Base-by-base conservation (phyloP, 257 asterid species). In the Primulina huaijiensis region DNA sequence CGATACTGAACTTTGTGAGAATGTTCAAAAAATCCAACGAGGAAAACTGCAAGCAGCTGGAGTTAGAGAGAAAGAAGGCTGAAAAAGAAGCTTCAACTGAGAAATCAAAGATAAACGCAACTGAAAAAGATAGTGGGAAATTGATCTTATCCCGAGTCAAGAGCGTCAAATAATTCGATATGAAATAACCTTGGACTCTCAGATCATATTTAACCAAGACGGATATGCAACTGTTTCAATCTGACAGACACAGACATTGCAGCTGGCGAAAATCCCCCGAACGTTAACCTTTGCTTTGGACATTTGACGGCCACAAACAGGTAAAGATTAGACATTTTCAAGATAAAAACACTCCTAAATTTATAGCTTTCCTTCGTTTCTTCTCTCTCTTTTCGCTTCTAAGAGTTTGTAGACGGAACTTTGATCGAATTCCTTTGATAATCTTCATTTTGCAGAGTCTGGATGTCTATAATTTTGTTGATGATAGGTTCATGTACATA, bases 31-130 rank as follows among this genome's bases (percentile, higher is more conserved):
- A 79, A 85, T 79, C 95, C 62, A 87, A 86, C 1, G 92, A 86
- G 69, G 98, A 92, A 66, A 92, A 89, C 78, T 87, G 90, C 83
- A 92, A 92, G 89, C 96, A 86, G 83, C 65, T 85, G 70, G 98
- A 89, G 78, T 70, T 75, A 3, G 97, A 92, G 77, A 87, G 68
- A 71, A 92, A 85, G 92, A 92, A 92, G 82, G 96, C 96, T 59
- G 97, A 88, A 83, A 92, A 89, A 79, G 96, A 89, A 86, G 93
- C 86, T 66, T 76, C 88, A 53, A 60, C 79, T 19, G 95, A 80
- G 79, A 80, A 73, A 75, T 61, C 35, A 73, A 85, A 84, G 84
- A 69, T 72, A 60, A 77, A 84, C 55, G 75, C 80, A 75, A 57
- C 89, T 12, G 67, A 59, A 35, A 77, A 70, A 31, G 89, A 72